Evolutionary conservation across 2,329 filamentous ascomycete genomes (phyloP).

Genomic region (Colletotrichum musicola): DNA sequence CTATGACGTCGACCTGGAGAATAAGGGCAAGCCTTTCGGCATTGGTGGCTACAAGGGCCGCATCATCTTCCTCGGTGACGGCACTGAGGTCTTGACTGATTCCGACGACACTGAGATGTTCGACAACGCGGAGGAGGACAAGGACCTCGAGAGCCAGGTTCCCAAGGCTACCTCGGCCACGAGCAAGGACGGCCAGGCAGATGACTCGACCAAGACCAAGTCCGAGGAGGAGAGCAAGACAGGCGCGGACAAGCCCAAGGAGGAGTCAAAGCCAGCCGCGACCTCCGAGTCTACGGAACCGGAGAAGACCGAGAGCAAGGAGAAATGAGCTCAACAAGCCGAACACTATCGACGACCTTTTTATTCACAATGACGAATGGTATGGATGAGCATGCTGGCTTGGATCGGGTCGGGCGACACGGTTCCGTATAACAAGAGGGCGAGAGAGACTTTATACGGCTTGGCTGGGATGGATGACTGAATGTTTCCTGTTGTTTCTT

Average conservation of each 20-base stretch:
- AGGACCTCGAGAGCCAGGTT: slow-evolving; percentile 87
- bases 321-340: slow-evolving; percentile 28
- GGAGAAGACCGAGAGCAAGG: slow-evolving; percentile 32
- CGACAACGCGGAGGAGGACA: slow-evolving; percentile 86
- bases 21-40: slow-evolving; percentile 72
- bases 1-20: slow-evolving; percentile 81
- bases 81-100: slow-evolving; percentile 90
- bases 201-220: slow-evolving; percentile 46
- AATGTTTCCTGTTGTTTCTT: slow-evolving; percentile 41
- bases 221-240: slow-evolving; percentile 38
- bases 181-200: slow-evolving; percentile 35
- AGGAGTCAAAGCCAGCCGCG: slow-evolving; percentile 36
- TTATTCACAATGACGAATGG: slow-evolving; percentile 24
- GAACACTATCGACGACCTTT: slow-evolving; percentile 14
- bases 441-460: slow-evolving; percentile 34
- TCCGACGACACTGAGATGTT: slow-evolving; percentile 95
- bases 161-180: slow-evolving; percentile 62
- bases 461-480: slow-evolving; percentile 40
- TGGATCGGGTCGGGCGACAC: slow-evolving; percentile 29
- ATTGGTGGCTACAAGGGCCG: slow-evolving; percentile 81
- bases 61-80: slow-evolving; percentile 95
- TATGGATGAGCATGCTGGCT: slow-evolving; percentile 29
- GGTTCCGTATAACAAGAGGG: slow-evolving; percentile 32
- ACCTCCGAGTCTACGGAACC: slow-evolving; percentile 29
- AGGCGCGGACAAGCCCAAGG: slow-evolving; percentile 30